Conservation (phyloP, 352 stramenopile genomes). For the Pseudoperonospora humuli region DNA sequence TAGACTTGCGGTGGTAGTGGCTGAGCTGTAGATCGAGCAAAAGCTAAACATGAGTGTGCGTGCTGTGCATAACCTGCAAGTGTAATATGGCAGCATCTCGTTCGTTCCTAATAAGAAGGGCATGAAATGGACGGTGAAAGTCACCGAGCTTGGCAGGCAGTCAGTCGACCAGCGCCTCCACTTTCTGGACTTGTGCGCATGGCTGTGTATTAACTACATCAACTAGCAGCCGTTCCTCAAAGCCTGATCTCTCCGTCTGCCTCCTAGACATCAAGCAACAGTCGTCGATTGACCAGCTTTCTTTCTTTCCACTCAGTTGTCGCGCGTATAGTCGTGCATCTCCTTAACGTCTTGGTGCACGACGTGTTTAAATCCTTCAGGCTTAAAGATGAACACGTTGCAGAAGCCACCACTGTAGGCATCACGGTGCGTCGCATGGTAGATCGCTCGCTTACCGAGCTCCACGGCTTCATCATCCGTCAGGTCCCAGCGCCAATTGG, state of each 20-base stretch:
- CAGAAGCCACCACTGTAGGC: constrained; percentile 96
- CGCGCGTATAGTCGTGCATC: constrained; percentile 90
- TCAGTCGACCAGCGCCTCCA: background rate
- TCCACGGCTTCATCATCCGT: constrained; percentile 99
- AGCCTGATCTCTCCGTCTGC: background rate
- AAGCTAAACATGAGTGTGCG: constrained; percentile 16
- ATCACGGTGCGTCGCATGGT: constrained; percentile 99
- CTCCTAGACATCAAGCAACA: constrained; percentile 3
- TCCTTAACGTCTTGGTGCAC: constrained; percentile 97
- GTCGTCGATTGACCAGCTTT: background rate
- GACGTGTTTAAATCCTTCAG: constrained; percentile 95
- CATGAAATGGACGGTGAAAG: background rate
- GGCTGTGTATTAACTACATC: constrained; percentile 6
- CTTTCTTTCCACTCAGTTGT: constrained; percentile 26
- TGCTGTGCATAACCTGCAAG: constrained; percentile 8
- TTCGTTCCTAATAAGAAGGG: constrained; percentile 1
- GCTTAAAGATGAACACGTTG: constrained; percentile 96
- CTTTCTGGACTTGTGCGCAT: background rate
- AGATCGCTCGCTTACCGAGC: constrained; percentile 98
- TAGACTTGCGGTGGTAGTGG: constrained; percentile 76
- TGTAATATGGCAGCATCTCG: constrained; percentile 1
- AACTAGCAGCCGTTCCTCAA: background rate
- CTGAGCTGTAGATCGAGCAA: constrained; percentile 15
- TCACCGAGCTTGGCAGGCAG: background rate
- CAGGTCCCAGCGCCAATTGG: constrained; percentile 92